These are phyloP conservation scores for Claviceps paspali DNA, from an alignment of 2,329 filamentous ascomycete genomes.

Conservation along the genomic window DNA sequence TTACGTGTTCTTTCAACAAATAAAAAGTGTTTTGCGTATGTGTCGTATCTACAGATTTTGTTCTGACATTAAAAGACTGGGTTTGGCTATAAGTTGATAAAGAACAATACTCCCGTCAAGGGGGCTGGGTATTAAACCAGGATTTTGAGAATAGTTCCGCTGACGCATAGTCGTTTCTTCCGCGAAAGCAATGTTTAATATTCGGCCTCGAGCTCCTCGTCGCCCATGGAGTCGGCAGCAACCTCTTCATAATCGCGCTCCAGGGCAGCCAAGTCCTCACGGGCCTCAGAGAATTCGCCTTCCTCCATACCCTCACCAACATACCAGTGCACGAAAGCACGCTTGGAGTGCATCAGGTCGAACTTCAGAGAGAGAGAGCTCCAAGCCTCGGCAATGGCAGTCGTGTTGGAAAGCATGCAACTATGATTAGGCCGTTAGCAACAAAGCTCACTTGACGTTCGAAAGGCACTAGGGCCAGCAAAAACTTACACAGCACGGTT, in stretches of 20 bases:
- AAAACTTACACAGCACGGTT: constrained; percentile 84
- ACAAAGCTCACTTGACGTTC: not conserved
- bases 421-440: constrained; percentile 26
- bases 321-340: constrained; percentile 99
- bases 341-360: constrained; percentile 99
- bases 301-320: constrained; percentile 99
- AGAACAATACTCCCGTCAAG: constrained; percentile 22
- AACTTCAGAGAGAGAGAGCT: constrained; percentile 94
- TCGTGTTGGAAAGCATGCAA: constrained; percentile 99
- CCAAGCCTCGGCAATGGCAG: constrained; percentile 96
- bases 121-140: constrained; percentile 13
- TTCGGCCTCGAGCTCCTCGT: constrained; percentile 77
- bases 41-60: constrained; percentile 16
- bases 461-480: not conserved
- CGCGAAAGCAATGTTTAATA: constrained; percentile 48
- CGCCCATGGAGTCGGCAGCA: constrained; percentile 81
- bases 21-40: not conserved
- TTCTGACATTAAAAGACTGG: constrained; percentile 22
- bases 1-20: not conserved
- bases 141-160: constrained; percentile 8
- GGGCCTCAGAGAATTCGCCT: constrained; percentile 97
- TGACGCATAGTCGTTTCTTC: constrained; percentile 3
- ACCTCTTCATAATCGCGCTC: constrained; percentile 99
- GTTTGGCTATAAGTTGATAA: constrained; percentile 21
- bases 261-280: constrained; percentile 93